Percentiles rank a stretch among this genome's conserved stretches.
Evolutionary conservation across 169 alveolate species (phyloP).

Genomic region (Toxoplasma gondii): DNA sequence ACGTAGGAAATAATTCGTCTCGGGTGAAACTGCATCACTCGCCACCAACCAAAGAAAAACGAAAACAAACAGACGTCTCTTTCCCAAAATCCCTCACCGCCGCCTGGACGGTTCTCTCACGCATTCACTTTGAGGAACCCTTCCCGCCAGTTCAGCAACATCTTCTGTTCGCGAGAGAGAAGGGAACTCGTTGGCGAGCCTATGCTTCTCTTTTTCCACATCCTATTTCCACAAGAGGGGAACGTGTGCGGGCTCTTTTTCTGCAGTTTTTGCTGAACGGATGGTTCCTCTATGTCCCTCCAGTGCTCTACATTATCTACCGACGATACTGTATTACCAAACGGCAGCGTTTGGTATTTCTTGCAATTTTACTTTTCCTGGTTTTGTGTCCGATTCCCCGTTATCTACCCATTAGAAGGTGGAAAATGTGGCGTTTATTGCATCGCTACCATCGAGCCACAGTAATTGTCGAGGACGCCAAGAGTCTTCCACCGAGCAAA

Average conservation of each 20-base stretch:
- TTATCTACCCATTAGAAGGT: neutral
- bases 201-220: conserved; percentile 1
- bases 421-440: conserved; percentile 55
- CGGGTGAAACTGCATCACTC: too few relatives aligned
- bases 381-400: conserved; percentile 49
- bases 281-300: conserved; percentile 59
- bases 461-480: conserved; percentile 60
- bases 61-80: too few relatives aligned
- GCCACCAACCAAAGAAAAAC: too few relatives aligned
- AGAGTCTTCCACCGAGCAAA: conserved; percentile 59
- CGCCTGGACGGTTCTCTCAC: neutral
- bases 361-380: conserved; percentile 7
- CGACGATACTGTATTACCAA: conserved; percentile 61
- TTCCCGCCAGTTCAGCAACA: neutral
- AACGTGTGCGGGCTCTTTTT: neutral
- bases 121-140: neutral
- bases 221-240: neutral
- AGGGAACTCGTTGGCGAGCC: neutral
- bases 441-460: conserved; percentile 65
- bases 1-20: neutral
- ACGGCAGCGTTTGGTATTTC: conserved; percentile 39
- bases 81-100: too few relatives aligned
- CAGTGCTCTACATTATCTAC: conserved; percentile 42
- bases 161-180: neutral
- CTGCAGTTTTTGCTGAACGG: conserved; percentile 53